phyloP scores from a whole-genome alignment of 768 basidiomycete genomes.

The Gautieria morchelliformis region DNA sequence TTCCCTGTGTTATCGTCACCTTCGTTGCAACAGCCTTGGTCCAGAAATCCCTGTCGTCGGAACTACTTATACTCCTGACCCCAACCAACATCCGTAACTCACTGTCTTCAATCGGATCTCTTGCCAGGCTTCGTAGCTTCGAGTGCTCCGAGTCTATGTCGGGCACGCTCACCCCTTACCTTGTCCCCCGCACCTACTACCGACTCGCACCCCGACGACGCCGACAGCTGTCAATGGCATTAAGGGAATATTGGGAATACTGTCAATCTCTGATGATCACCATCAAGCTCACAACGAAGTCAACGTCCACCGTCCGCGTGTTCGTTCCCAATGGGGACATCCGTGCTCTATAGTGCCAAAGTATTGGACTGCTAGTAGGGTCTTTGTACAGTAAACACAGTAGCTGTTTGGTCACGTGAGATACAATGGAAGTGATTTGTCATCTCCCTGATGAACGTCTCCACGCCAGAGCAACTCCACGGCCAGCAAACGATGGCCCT shows the following conservation, averaged over 20 bases:
- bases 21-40: conserved; percentile 22
- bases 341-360: too few relatives aligned
- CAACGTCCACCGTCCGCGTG: too few relatives aligned
- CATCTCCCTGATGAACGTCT: background rate
- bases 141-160: too few relatives aligned
- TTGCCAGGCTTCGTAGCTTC: too few relatives aligned
- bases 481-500: background rate
- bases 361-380: background rate
- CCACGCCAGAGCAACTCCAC: background rate
- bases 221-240: background rate
- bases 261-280: background rate
- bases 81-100: background rate
- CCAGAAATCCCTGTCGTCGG: background rate
- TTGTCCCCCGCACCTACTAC: background rate
- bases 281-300: too few relatives aligned
- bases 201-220: background rate
- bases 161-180: background rate
- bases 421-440: background rate
- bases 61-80: background rate
- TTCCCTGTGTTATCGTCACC: conserved; percentile 15
- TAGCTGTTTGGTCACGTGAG: background rate
- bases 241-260: background rate
- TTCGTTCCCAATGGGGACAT: too few relatives aligned
- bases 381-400: background rate
- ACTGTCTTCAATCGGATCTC: background rate